A percentile compares a stretch with the other conserved stretches of the same genome.
These are phyloP conservation scores for Sphaerostilbella broomeana DNA, from an alignment of 2,329 filamentous ascomycete genomes.

Conservation along the genomic window DNA sequence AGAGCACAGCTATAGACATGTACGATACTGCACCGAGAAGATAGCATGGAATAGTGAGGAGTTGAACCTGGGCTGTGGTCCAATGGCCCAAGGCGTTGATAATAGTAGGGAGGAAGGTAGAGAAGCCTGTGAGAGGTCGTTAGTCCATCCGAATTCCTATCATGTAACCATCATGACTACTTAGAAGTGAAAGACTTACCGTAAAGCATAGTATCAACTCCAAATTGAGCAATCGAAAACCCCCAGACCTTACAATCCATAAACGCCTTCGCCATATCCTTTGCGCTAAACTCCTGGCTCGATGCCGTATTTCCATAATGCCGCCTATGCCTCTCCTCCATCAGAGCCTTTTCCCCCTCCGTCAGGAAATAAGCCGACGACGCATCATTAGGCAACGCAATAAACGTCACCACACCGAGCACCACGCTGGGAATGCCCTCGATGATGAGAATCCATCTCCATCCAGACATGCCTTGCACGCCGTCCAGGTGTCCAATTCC, in stretches of 20 bases:
- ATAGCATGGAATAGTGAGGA: conserved; percentile 74
- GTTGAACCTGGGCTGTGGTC: conserved; percentile 59
- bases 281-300: conserved; percentile 42
- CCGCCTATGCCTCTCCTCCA: conserved; percentile 35
- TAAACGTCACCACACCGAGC: conserved; percentile 29
- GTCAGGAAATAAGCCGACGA: conserved; percentile 55
- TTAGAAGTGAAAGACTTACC: conserved; percentile 28
- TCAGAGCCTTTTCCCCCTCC: conserved; percentile 57
- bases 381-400: conserved; percentile 31
- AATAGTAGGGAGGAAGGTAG: conserved; percentile 73
- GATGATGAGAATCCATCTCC: conserved; percentile 65
- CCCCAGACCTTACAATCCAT: conserved; percentile 71
- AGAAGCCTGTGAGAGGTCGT: conserved; percentile 51
- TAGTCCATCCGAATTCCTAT: too few relatives aligned
- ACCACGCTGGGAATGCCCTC: conserved; percentile 38
- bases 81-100: conserved; percentile 62
- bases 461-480: conserved; percentile 54
- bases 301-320: conserved; percentile 44
- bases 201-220: conserved; percentile 70
- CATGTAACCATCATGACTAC: too few relatives aligned
- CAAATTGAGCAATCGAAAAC: conserved; percentile 65
- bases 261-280: conserved; percentile 60
- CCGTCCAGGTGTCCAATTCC: conserved; percentile 69
- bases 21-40: conserved; percentile 64
- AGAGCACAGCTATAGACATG: conserved; percentile 57